Evolutionary conservation across 2,329 filamentous ascomycete genomes (phyloP), one percentile per base, ranked within the genome.

Genomic region (Blastomyces silverae): DNA sequence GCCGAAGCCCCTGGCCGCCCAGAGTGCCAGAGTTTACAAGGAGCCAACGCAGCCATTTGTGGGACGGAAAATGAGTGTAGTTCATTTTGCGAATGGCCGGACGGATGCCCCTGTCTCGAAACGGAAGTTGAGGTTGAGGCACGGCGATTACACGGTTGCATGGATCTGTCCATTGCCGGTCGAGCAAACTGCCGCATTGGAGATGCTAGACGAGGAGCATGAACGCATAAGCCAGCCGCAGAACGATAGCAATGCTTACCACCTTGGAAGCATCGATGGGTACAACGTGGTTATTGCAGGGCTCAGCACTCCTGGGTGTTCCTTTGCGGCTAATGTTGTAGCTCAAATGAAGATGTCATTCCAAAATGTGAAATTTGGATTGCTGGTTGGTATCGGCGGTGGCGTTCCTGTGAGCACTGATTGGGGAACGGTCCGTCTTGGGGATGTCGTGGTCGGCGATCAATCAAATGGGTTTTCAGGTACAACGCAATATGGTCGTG

Each of bases 191-290:
- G 56, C 56, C 0, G 56, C 56, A 11, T 15, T 20, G 25, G 31
- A 44, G n/a, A 58, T 58, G 56, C 11, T 58, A 2, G 56, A 58
- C n/a, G 34, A 58, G 13, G 37, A 58, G 56, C 56, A 58, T 42
- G 42, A 56, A 20, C 15, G 31, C 1, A 13, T 56, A 7, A 28
- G 15, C 28, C 25, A 20, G 31, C 13, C 7, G 1, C 3, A 1
- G 1, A 17, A 13, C 3, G 53, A 56, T 34, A 56, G 17, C 17
- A 56, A 56, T 3, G 11, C 7, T 3, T 58, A 58, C 37, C 42
- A 8, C 3, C 56, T 58, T 20, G 56, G 37, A 7, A 25, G 4
- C 2, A 11, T 58, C 17, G 6, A n/a, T 17, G 10, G 34, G 20
- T 34, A 58, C 56, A 58, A 44, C 5, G 37, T 42, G 2, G 56